Conservation (phyloP, 2,329 filamentous ascomycete species). For the Neobulgaria alba region DNA sequence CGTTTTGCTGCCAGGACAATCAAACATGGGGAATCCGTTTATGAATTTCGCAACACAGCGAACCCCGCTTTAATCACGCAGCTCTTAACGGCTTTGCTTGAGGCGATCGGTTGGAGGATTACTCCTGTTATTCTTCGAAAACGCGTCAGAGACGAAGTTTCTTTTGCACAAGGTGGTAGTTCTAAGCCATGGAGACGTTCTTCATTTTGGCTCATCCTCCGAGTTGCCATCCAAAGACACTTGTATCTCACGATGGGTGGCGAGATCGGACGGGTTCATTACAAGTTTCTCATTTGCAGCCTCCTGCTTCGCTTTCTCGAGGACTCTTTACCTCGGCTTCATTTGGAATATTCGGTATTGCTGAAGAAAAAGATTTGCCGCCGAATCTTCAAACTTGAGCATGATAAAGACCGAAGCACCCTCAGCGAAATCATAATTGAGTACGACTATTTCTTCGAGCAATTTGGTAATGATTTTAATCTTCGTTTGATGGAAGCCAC, state of each 20-base stretch:
- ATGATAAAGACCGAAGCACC: conserved; percentile 37
- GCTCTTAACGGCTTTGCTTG: conserved; percentile 52
- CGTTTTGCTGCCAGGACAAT: conserved; percentile 40
- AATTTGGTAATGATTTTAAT: too few species aligned
- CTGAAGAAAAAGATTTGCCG: conserved; percentile 46
- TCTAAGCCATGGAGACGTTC: conserved; percentile 52
- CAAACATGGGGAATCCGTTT: conserved; percentile 42
- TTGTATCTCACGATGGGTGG: conserved; percentile 35
- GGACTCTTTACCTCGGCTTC: conserved; percentile 24
- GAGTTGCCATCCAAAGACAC: conserved; percentile 47
- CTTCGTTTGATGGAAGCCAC: too few species aligned
- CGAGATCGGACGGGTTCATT: conserved; percentile 38
- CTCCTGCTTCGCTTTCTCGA: conserved; percentile 39
- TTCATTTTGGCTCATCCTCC: conserved; percentile 53
- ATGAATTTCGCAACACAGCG: conserved; percentile 49
- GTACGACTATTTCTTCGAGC: conserved; percentile 27
- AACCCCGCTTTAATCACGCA: conserved; percentile 49
- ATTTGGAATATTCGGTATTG: conserved; percentile 31
- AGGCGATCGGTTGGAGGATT: conserved; percentile 39
- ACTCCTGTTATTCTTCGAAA: conserved; percentile 40
- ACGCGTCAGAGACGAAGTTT: conserved; percentile 51
- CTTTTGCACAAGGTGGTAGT: conserved; percentile 34
- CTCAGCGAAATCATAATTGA: conserved; percentile 34
- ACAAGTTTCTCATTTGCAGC: conserved; percentile 47
- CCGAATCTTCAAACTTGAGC: conserved; percentile 49